A percentile compares a stretch with the other conserved stretches of the same genome.
Conservation (phyloP, 768 basidiomycete genomes). For the Phylloporus arenicola region DNA sequence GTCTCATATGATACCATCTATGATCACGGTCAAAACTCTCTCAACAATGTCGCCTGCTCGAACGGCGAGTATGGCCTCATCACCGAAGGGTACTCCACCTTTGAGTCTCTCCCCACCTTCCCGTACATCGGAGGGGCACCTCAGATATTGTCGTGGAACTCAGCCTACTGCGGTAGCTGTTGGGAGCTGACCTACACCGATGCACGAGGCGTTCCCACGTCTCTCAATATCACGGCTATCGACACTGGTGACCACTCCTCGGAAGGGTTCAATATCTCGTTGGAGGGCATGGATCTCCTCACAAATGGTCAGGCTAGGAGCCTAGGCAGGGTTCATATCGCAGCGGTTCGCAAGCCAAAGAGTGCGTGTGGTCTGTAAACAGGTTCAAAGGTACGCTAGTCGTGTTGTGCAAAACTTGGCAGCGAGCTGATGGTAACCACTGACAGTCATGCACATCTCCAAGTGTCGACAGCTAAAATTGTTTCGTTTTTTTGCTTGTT, state of each 20-base stretch:
- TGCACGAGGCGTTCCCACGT: constrained; percentile 25
- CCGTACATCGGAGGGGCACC: constrained; percentile 54
- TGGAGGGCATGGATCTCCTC: constrained; percentile 32
- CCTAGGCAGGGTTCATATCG: constrained; percentile 25
- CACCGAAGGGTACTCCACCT: constrained; percentile 41
- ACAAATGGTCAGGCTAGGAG: constrained; percentile 26
- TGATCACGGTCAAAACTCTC: constrained; percentile 38
- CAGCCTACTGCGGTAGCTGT: constrained; percentile 52
- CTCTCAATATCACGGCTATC: constrained; percentile 47
- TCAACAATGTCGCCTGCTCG: constrained; percentile 45
- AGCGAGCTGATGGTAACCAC: neutral
- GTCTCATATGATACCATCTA: constrained; percentile 45
- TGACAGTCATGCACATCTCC: neutral
- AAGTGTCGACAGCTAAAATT: neutral
- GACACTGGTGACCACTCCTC: constrained; percentile 35
- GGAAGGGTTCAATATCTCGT: constrained; percentile 35
- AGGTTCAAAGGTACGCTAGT: neutral
- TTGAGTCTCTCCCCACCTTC: constrained; percentile 50
- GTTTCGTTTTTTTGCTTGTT: neutral
- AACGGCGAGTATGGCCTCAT: constrained; percentile 49
- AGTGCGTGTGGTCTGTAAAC: constrained; percentile 12
- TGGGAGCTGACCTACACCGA: constrained; percentile 49
- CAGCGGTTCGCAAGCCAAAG: constrained; percentile 14
- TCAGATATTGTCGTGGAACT: constrained; percentile 48
- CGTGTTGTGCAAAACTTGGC: neutral